phyloP scores from a whole-genome alignment of 805 yeast species.

The Clavispora santaluciae region DNA sequence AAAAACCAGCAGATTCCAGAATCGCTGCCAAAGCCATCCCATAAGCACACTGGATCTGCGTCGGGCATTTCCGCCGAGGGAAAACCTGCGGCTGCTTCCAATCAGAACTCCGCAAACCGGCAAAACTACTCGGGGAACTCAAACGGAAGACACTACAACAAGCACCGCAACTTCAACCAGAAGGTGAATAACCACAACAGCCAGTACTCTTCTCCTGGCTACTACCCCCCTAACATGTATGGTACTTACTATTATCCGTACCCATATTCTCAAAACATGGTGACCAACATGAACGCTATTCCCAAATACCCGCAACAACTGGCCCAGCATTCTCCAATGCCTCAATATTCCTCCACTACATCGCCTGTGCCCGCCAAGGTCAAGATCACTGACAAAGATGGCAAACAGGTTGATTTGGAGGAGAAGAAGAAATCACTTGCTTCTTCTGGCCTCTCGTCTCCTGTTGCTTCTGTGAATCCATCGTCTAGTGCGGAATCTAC shows the following conservation, averaged over 20 bases:
- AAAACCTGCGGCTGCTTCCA: constrained; percentile 3
- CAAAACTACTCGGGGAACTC: constrained; percentile 7
- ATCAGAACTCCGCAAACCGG: not conserved
- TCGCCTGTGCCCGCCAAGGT: constrained; percentile 22
- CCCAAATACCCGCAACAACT: constrained; percentile 15
- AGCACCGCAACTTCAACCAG: constrained; percentile 9
- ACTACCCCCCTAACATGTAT: constrained; percentile 12
- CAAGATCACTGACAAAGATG: constrained; percentile 40
- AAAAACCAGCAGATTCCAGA: not conserved
- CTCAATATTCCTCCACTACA: constrained; percentile 7
- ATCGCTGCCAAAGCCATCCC: not conserved
- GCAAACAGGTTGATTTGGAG: constrained; percentile 38
- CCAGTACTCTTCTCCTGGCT: constrained; percentile 13
- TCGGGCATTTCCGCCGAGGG: not conserved
- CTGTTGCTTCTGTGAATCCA: constrained; percentile 17
- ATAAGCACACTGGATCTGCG: not conserved
- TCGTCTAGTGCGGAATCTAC: constrained; percentile 6
- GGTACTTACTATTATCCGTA: constrained; percentile 12
- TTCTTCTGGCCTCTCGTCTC: constrained; percentile 27
- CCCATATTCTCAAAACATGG: constrained; percentile 10
- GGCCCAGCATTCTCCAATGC: constrained; percentile 13
- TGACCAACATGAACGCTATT: constrained; percentile 14
- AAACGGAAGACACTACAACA: constrained; percentile 12
- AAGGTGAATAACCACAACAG: constrained; percentile 7
- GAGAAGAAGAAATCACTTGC: constrained; percentile 31